Evolutionary conservation across 2,329 filamentous ascomycete genomes (phyloP), one percentile per base, ranked within the genome.

Genomic region (Calonectria pauciramosa): DNA sequence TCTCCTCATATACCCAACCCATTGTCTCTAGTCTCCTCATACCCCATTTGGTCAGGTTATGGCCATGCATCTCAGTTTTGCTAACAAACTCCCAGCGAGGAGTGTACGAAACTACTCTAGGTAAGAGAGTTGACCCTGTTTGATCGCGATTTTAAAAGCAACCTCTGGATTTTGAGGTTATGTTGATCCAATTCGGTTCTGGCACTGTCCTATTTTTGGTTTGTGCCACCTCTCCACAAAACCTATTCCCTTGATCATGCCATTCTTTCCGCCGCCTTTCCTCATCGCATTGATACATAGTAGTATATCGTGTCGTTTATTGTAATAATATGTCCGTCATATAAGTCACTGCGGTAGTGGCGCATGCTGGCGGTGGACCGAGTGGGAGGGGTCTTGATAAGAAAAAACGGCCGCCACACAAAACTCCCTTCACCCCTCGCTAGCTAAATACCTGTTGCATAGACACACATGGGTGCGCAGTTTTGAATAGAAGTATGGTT

Each of bases 251-350:
- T 71, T 54, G 68, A 63, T 75, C 72, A 74, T 71, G 71, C 73
- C 73, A 73, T 71, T 52, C 56, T 67, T 69, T 68, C 70, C 72
- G 71, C 74, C 76, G 70, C 63, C 34, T 75, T 65, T 70, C 74
- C 74, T 20, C 20, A 44, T 16, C 65, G 34, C 18, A 23, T 30
- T 18, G 70, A 36, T 52, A 36, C 54, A 32, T 66, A 64, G 52
- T 59, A 51, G 67, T 65, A 70, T 59, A 52, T 70, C 26, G 72
- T 54, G 63, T 68, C 70, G 44, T 60, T 75, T 69, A 28, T 44
- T 70, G 47, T 63, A 41, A 65, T 16, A 34, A 36, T 44, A 34
- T 52, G 18, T 9, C 30, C 59, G 11, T 65, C 26, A 28, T n/a
- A 34, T 14, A 51, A 5, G 23, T 34, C 47, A 4, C 47, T 18